These are phyloP conservation scores for Xerocomus nothofagi DNA, from an alignment of 1,284 basidiomycete species.

Conservation along the genomic window DNA sequence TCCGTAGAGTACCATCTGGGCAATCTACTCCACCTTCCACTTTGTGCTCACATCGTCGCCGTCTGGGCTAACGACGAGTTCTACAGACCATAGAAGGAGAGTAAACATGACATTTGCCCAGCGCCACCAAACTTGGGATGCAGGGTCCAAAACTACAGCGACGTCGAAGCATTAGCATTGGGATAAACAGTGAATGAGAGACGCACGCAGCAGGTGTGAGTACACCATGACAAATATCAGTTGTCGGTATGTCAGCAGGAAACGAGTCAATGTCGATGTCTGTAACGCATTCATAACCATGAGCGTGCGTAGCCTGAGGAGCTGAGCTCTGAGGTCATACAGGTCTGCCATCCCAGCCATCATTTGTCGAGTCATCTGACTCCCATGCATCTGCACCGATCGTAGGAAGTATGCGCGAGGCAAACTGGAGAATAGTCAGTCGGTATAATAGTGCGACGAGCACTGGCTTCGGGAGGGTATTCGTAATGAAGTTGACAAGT, in stretches of 20 bases:
- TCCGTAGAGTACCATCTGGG: slow-evolving; percentile 8
- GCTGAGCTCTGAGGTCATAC: slow-evolving; percentile 41
- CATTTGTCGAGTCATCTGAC: slow-evolving; percentile 58
- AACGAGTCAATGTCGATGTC: slow-evolving; percentile 71
- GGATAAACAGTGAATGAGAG: slow-evolving; percentile 1
- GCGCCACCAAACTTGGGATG: slow-evolving; percentile 87
- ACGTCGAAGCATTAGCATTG: background rate
- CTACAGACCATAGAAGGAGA: slow-evolving; percentile 75
- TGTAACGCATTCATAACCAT: slow-evolving; percentile 32
- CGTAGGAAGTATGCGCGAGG: slow-evolving; percentile 80
- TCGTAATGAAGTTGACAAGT: slow-evolving; percentile 73
- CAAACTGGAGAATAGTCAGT: slow-evolving; percentile 80
- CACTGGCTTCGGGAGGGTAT: slow-evolving; percentile 83
- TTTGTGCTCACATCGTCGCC: slow-evolving; percentile 68
- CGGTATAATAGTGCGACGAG: slow-evolving; percentile 83
- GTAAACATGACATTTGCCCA: slow-evolving; percentile 88
- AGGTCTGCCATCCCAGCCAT: slow-evolving; percentile 71
- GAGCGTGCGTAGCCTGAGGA: background rate
- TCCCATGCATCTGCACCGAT: slow-evolving; percentile 84
- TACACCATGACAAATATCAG: slow-evolving; percentile 83
- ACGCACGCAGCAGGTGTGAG: slow-evolving; percentile 75
- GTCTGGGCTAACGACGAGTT: slow-evolving; percentile 75
- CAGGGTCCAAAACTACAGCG: slow-evolving; percentile 68
- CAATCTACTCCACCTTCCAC: slow-evolving; percentile 73
- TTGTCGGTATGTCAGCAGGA: slow-evolving; percentile 79